Conservation (phyloP, 202 grass and related monocot species). For the Alloteropsis angusta region DNA sequence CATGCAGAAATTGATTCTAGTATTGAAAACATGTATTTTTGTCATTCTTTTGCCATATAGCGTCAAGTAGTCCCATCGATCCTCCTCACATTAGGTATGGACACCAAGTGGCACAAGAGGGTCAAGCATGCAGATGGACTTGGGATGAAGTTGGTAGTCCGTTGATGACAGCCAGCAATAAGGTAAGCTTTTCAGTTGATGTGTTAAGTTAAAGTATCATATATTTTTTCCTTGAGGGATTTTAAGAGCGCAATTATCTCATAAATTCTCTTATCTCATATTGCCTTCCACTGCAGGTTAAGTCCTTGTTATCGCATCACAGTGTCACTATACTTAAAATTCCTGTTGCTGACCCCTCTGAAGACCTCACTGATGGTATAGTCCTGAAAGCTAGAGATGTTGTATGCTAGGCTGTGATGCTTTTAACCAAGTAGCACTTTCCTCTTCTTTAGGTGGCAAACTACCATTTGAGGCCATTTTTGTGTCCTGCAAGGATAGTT, state of each 20-base stretch:
- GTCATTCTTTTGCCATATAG: constrained; percentile 18
- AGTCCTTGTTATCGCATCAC: constrained; percentile 48
- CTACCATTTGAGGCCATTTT: constrained; percentile 80
- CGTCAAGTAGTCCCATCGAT: constrained; percentile 67
- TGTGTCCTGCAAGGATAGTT: constrained; percentile 51
- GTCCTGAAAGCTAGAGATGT: background rate
- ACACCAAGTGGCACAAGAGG: background rate
- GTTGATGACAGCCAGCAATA: constrained; percentile 24
- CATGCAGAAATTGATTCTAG: background rate
- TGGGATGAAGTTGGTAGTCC: constrained; percentile 66
- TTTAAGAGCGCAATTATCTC: background rate
- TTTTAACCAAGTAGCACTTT: background rate
- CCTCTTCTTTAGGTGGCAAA: constrained; percentile 39
- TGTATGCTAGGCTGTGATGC: background rate
- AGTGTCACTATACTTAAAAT: constrained; percentile 61
- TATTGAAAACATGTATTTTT: background rate
- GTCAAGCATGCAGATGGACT: constrained; percentile 33
- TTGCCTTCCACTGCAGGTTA: constrained; percentile 33
- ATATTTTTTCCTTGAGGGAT: background rate
- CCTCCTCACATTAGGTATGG: constrained; percentile 76
- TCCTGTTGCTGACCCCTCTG: constrained; percentile 37
- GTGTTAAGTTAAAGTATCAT: background rate
- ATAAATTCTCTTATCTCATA: background rate
- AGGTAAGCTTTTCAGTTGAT: constrained; percentile 36
- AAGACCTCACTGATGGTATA: constrained; percentile 54